These are phyloP conservation scores for Skeletonema grethae DNA, from an alignment of 108 stramenopile genomes.

Conservation along the genomic window DNA sequence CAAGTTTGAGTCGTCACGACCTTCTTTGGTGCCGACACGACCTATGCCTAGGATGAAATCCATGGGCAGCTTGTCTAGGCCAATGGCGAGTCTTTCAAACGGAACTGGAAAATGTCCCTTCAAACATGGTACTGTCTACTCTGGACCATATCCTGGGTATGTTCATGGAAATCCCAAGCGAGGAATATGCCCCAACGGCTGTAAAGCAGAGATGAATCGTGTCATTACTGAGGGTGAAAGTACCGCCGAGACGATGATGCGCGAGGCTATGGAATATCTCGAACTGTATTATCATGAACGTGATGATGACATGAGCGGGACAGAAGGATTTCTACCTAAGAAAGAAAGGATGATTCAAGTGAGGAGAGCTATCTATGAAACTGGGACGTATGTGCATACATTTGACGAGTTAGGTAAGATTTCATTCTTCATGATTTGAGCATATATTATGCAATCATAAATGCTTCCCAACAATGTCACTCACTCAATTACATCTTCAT, in stretches of 20 bases:
- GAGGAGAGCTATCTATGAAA: slow-evolving; percentile 4
- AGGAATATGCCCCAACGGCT: slow-evolving; percentile 27
- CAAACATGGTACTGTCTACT: slow-evolving; percentile 27
- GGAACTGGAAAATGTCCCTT: slow-evolving; percentile 21
- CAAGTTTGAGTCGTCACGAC: no score
- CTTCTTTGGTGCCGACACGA: no score
- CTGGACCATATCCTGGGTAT: slow-evolving; percentile 25
- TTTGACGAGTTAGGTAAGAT: slow-evolving; percentile 32
- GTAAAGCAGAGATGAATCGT: background rate
- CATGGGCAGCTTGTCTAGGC: no score
- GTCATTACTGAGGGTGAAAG: slow-evolving; percentile 17
- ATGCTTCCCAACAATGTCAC: no score
- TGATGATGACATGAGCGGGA: slow-evolving; percentile 16
- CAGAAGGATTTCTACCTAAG: slow-evolving; percentile 12
- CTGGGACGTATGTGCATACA: slow-evolving; percentile 49
- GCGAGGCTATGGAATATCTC: slow-evolving; percentile 28
- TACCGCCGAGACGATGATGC: slow-evolving; percentile 7
- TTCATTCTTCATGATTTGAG: no score
- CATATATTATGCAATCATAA: no score
- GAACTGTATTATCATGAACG: slow-evolving; percentile 33
- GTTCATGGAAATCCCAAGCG: slow-evolving; percentile 30
- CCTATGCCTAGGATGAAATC: no score
- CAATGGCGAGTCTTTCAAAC: no score
- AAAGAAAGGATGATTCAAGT: slow-evolving; percentile 10
- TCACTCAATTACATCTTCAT: no score